phyloP scores from a whole-genome alignment of 164 flowering plant species.

The Vitis riparia region DNA sequence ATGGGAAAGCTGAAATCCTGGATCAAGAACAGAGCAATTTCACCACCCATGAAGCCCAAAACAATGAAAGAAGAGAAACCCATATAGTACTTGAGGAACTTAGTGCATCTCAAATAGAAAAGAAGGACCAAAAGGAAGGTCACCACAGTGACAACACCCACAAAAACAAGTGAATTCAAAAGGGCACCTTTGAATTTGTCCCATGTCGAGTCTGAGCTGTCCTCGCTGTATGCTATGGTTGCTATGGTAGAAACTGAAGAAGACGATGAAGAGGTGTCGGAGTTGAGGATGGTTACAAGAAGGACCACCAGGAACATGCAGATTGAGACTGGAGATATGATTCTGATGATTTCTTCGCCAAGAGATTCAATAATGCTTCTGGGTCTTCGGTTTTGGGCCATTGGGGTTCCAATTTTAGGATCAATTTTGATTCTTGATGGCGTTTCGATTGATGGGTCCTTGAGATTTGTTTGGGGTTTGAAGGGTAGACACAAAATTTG shows the following conservation, averaged over 20 bases:
- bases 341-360: conserved; percentile 88
- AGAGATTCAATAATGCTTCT: conserved; percentile 56
- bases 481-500: no score
- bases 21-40: conserved; percentile 58
- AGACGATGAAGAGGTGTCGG: conserved; percentile 36
- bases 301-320: conserved; percentile 91
- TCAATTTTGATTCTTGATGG: conserved; percentile 11
- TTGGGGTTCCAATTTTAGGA: conserved; percentile 14
- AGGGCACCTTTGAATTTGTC: conserved; percentile 87
- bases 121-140: conserved; percentile 85
- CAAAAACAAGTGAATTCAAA: conserved; percentile 80
- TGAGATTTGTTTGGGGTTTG: no score
- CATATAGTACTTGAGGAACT: conserved; percentile 79
- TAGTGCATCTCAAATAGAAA: conserved; percentile 77
- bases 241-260: conserved; percentile 51
- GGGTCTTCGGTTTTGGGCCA: conserved; percentile 52
- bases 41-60: conserved; percentile 88
- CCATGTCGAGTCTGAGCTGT: conserved; percentile 72
- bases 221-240: conserved; percentile 68
- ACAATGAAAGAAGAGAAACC: conserved; percentile 83
- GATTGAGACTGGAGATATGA: conserved; percentile 80
- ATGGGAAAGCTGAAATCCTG: conserved; percentile 48
- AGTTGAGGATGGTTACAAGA: conserved; percentile 59
- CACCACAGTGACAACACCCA: conserved; percentile 63
- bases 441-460: not conserved